phyloP scores from a whole-genome alignment of 257 asterid genomes.

The Prunella vulgaris region DNA sequence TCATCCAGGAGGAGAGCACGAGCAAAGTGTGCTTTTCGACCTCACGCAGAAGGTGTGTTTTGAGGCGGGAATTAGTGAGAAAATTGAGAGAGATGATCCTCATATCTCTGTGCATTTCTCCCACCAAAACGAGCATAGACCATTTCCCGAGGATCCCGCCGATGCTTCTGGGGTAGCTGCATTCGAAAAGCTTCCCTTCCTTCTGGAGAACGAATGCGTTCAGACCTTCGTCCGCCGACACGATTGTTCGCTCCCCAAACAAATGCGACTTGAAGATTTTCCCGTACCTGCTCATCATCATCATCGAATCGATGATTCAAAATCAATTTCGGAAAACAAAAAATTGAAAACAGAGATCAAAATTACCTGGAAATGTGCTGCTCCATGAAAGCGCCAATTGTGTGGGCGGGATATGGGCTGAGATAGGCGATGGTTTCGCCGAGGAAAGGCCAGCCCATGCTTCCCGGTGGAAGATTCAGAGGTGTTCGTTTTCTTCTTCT shows the following conservation, averaged over 20 bases:
- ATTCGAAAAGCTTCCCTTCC: slow-evolving; percentile 79
- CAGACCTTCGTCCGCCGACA: slow-evolving; percentile 83
- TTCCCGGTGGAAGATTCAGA: slow-evolving; percentile 79
- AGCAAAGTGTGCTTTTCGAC: slow-evolving; percentile 74
- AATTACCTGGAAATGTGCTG: slow-evolving; percentile 71
- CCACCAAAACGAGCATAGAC: slow-evolving; percentile 91
- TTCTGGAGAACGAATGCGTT: slow-evolving; percentile 70
- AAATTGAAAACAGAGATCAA: not conserved
- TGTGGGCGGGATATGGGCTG: slow-evolving; percentile 70
- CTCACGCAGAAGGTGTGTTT: slow-evolving; percentile 58
- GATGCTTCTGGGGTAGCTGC: slow-evolving; percentile 87
- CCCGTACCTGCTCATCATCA: slow-evolving; percentile 46
- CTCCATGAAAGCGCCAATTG: slow-evolving; percentile 78
- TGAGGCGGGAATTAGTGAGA: slow-evolving; percentile 68
- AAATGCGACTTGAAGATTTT: slow-evolving; percentile 80
- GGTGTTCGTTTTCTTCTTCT: slow-evolving; percentile 29
- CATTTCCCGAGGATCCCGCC: slow-evolving; percentile 96
- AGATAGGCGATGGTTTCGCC: slow-evolving; percentile 79
- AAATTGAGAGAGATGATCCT: slow-evolving; percentile 76
- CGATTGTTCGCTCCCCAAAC: slow-evolving; percentile 76
- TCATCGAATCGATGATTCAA: too few species aligned
- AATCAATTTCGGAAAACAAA: too few species aligned
- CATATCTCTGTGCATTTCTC: slow-evolving; percentile 95
- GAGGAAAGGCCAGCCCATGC: slow-evolving; percentile 91
- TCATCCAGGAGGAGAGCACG: slow-evolving; percentile 62